These are phyloP conservation scores for Eucalyptus grandis DNA, from an alignment of 345 rosid genomes.

Conservation along the genomic window DNA sequence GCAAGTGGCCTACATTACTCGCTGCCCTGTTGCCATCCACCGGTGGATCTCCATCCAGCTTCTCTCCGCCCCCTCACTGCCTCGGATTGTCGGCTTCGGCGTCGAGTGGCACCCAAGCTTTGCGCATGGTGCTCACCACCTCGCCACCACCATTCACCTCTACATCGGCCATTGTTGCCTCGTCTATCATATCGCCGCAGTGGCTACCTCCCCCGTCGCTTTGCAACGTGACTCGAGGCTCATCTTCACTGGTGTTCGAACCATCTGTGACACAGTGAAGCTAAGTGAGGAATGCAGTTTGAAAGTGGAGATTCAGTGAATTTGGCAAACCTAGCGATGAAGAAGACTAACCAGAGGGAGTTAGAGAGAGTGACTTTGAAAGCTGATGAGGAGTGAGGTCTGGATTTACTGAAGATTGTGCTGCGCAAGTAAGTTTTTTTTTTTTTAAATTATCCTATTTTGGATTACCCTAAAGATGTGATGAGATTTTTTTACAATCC, in stretches of 20 bases:
- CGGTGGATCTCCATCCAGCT: not conserved
- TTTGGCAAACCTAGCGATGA: not conserved
- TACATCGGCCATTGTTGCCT: not conserved
- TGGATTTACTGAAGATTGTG: not conserved
- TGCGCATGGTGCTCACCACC: not conserved
- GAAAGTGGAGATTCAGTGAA: not conserved
- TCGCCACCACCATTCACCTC: not conserved
- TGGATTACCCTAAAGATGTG: not conserved
- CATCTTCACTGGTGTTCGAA: too few relatives aligned
- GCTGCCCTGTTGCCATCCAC: not conserved
- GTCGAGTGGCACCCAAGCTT: not conserved
- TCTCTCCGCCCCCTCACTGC: not conserved
- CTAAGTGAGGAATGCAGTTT: not conserved
- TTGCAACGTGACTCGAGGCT: not conserved
- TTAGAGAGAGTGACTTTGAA: rapidly evolving
- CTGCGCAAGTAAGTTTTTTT: not conserved
- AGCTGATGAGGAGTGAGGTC: not conserved
- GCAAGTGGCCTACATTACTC: not conserved
- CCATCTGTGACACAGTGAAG: rapidly evolving
- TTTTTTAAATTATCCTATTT: too few relatives aligned
- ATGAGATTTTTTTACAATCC: too few relatives aligned
- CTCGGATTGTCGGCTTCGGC: not conserved
- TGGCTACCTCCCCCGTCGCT: not conserved
- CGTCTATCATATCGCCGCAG: not conserved
- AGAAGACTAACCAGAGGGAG: not conserved